A percentile compares a stretch with the other conserved stretches of the same genome.
These are phyloP conservation scores for Boletus speciosus DNA, from an alignment of 768 basidiomycete genomes.

Conservation along the genomic window DNA sequence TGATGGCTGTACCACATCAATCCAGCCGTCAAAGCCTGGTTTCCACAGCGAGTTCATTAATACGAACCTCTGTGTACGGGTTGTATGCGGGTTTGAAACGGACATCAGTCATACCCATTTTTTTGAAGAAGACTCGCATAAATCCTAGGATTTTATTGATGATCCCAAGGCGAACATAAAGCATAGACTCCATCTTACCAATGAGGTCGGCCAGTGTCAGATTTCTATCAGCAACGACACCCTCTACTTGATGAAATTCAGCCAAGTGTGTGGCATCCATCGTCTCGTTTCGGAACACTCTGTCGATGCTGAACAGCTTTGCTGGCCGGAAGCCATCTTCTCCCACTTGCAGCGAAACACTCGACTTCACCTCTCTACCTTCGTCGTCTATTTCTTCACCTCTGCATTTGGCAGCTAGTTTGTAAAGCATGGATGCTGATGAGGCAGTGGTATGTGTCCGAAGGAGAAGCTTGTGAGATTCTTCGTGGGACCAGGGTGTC, in stretches of 20 bases:
- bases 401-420: slow-evolving; percentile 81
- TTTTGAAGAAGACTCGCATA: slow-evolving; percentile 97
- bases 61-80: slow-evolving; percentile 86
- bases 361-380: slow-evolving; percentile 8
- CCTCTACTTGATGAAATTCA: slow-evolving; percentile 99
- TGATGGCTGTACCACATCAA: slow-evolving; percentile 59
- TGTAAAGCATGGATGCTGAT: slow-evolving; percentile 90
- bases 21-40: background rate
- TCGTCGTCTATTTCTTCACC: slow-evolving; percentile 48
- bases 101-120: slow-evolving; percentile 93
- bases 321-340: slow-evolving; percentile 85
- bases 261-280: slow-evolving; percentile 98
- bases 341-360: slow-evolving; percentile 12
- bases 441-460: slow-evolving; percentile 97
- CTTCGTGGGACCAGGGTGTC: slow-evolving; percentile 91
- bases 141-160: slow-evolving; percentile 56
- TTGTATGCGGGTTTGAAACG: slow-evolving; percentile 99
- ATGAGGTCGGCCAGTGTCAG: slow-evolving; percentile 94
- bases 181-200: slow-evolving; percentile 44
- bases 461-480: slow-evolving; percentile 87
- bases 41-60: background rate
- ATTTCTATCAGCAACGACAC: slow-evolving; percentile 92
- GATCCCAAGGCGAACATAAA: background rate
- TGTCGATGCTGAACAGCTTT: slow-evolving; percentile 95
- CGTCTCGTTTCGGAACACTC: slow-evolving; percentile 98